These are phyloP conservation scores for Starmerella geochares DNA, from an alignment of 805 yeast genomes.

Conservation along the genomic window DNA sequence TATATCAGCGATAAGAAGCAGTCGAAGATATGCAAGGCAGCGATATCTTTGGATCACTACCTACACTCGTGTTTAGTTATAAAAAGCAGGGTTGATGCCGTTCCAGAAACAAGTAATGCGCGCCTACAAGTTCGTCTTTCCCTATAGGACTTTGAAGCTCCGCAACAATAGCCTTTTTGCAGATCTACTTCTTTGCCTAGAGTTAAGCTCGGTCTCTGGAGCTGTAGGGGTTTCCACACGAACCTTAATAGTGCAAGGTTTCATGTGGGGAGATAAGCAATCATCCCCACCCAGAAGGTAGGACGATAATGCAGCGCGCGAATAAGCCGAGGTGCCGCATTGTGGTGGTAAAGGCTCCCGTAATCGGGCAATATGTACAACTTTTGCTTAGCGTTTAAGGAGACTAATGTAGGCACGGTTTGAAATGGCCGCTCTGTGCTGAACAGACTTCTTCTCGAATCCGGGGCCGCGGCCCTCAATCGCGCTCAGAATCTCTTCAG, in stretches of 20 bases:
- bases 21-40: too few species aligned
- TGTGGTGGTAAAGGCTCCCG: neutral
- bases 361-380: conserved; percentile 3
- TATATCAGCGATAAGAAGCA: neutral
- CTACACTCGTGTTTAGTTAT: too few species aligned
- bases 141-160: too few species aligned
- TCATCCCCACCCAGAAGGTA: neutral
- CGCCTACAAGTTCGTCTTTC: too few species aligned
- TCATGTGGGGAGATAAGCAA: neutral
- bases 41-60: too few species aligned
- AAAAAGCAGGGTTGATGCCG: too few species aligned
- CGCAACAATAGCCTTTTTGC: too few species aligned
- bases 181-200: too few species aligned
- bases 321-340: neutral
- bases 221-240: neutral
- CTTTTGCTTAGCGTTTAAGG: conserved; percentile 13
- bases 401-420: conserved; percentile 40
- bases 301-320: neutral
- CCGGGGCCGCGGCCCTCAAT: conserved; percentile 70
- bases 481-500: conserved; percentile 78
- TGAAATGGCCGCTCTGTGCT: conserved; percentile 79
- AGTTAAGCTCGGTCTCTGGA: neutral
- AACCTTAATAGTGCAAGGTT: neutral
- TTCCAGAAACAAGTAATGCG: too few species aligned
- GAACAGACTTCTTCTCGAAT: conserved; percentile 67